phyloP scores from a whole-genome alignment of 2,329 filamentous ascomycete species.

The Aspergillus puulaauensis region DNA sequence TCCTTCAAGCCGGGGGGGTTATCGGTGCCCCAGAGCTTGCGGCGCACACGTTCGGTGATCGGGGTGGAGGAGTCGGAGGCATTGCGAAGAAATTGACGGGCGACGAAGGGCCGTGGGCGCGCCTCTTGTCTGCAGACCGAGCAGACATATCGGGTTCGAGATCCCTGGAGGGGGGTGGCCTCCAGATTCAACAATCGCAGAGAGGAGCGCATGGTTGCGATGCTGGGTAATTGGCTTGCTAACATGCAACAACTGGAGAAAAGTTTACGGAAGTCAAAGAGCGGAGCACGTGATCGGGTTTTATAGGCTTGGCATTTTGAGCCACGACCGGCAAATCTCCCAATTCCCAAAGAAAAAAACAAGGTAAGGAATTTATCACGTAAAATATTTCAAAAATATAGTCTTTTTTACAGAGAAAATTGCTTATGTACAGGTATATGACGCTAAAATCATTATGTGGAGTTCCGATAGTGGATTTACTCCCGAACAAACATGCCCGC shows the following conservation, averaged over 20 bases:
- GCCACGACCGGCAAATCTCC: neutral
- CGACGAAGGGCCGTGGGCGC: constrained; percentile 30
- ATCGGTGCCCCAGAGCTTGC: constrained; percentile 52
- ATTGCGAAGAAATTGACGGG: constrained; percentile 37
- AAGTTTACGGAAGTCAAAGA: constrained; percentile 18
- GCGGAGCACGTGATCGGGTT: constrained; percentile 25
- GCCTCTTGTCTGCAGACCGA: constrained; percentile 41
- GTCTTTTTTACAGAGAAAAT: neutral
- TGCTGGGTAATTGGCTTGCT: constrained; percentile 1
- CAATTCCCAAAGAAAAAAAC: neutral
- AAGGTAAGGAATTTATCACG: neutral
- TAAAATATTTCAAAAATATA: too few relatives aligned
- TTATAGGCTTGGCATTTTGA: constrained; percentile 9
- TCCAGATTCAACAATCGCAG: constrained; percentile 39
- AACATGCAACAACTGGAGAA: constrained; percentile 13
- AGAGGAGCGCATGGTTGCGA: constrained; percentile 38
- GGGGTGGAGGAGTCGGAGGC: constrained; percentile 34
- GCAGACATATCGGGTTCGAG: constrained; percentile 37
- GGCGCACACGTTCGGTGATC: constrained; percentile 47
- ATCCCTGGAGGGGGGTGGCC: constrained; percentile 27
- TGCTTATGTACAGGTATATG: constrained; percentile 18
- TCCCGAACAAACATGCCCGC: constrained; percentile 66
- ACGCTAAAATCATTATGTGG: constrained; percentile 20
- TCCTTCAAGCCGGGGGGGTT: constrained; percentile 50
- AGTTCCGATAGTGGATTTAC: constrained; percentile 34